Evolutionary conservation across 257 asterid species (phyloP).

Genomic region (Solanum clarkiae): DNA sequence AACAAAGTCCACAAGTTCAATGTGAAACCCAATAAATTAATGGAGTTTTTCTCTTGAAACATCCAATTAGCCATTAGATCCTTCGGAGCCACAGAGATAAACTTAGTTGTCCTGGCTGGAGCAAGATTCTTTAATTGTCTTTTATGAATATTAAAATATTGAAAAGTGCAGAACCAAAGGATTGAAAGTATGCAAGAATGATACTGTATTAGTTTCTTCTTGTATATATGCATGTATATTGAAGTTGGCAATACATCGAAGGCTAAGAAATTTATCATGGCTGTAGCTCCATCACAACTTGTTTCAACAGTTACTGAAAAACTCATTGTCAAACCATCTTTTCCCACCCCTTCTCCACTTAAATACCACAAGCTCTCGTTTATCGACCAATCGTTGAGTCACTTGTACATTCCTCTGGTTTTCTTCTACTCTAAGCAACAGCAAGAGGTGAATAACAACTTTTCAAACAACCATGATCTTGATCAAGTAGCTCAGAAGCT

Average conservation of each 20-base stretch:
- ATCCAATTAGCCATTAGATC: neutral
- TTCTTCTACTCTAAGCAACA: neutral
- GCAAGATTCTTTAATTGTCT: neutral
- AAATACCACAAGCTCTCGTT: neutral
- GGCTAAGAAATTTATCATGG: neutral
- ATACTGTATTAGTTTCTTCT: neutral
- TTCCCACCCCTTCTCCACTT: neutral
- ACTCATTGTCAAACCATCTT: neutral
- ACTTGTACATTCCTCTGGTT: neutral
- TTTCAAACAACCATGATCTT: neutral
- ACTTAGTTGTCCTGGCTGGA: neutral
- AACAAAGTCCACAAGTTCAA: neutral
- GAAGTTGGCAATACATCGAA: neutral
- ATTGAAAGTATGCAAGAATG: neutral
- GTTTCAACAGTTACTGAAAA: neutral
- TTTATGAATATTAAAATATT: neutral
- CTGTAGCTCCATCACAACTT: neutral
- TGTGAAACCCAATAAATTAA: neutral
- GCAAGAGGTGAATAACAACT: neutral
- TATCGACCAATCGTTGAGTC: neutral
- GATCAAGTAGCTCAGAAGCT: neutral
- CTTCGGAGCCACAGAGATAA: neutral
- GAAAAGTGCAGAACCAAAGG: neutral
- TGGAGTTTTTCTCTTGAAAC: neutral
- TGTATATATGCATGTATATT: neutral